These are phyloP conservation scores for Psilocybe mexicana DNA, from an alignment of 1,284 basidiomycete species.

Conservation along the genomic window DNA sequence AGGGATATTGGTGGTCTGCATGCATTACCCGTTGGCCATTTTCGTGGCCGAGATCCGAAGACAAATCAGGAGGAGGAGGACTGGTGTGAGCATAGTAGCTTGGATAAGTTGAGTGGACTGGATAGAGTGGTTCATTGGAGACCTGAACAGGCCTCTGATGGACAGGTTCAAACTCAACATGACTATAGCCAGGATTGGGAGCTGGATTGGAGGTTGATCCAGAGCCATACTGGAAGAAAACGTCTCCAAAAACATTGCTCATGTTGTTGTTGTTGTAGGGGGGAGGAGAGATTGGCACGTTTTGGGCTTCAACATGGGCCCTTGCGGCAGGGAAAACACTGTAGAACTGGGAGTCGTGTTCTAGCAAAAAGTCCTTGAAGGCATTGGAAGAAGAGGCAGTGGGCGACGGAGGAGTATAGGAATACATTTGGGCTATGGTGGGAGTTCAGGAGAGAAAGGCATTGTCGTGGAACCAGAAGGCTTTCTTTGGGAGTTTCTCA, in stretches of 20 bases:
- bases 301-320: background rate
- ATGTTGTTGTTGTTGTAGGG: background rate
- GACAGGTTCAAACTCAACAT: background rate
- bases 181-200: constrained; percentile 1
- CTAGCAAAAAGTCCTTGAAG: constrained; percentile 32
- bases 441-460: constrained; percentile 4
- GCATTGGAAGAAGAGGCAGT: constrained; percentile 7
- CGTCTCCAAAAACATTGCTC: background rate
- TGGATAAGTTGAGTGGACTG: background rate
- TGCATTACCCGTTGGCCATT: background rate
- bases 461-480: constrained; percentile 5
- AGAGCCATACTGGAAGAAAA: constrained; percentile 3
- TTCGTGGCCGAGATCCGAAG: background rate
- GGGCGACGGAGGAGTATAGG: constrained; percentile 3
- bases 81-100: background rate
- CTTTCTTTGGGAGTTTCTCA: constrained; percentile 6
- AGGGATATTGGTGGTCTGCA: background rate
- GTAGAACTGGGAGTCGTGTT: constrained; percentile 44
- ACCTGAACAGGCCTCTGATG: background rate
- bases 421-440: constrained; percentile 1
- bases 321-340: constrained; percentile 38
- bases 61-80: background rate
- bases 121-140: background rate
- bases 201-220: background rate
- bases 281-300: constrained; percentile 4